Conservation (phyloP, 1,284 basidiomycete species). For the Pyrrhoderma noxium region DNA sequence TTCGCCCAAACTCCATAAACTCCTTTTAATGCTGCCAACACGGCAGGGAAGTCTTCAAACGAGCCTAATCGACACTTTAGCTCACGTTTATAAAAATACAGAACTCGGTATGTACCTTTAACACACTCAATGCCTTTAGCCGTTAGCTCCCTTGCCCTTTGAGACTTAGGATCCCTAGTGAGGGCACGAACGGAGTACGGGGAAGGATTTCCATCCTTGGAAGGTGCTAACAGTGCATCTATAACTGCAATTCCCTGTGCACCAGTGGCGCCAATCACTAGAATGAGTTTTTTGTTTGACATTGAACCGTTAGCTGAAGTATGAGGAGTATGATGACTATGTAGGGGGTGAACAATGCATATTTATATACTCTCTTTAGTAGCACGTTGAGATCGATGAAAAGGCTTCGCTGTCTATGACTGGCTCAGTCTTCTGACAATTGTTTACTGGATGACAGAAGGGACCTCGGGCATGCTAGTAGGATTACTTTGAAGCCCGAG, state of each 20-base stretch:
- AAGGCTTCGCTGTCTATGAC: no score
- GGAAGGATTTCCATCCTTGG: constrained; percentile 33
- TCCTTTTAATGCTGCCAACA: constrained; percentile 32
- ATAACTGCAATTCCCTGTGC: constrained; percentile 42
- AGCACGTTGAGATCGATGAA: no score
- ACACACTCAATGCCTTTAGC: constrained; percentile 37
- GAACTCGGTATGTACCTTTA: constrained; percentile 29
- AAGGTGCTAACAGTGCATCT: constrained; percentile 34
- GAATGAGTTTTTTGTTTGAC: constrained; percentile 33
- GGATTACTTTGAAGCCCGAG: no score
- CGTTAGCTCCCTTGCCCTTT: constrained; percentile 32
- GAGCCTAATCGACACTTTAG: constrained; percentile 27
- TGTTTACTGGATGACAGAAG: no score
- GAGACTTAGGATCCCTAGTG: constrained; percentile 35
- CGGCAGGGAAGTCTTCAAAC: constrained; percentile 29
- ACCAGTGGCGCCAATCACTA: constrained; percentile 46
- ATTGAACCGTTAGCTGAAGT: background rate
- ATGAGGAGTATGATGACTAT: no score
- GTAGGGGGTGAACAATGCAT: no score
- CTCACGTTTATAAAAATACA: constrained; percentile 8
- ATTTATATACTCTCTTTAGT: no score
- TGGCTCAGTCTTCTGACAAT: no score
- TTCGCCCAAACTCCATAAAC: constrained; percentile 41
- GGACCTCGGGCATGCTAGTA: no score
- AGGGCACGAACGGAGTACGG: constrained; percentile 41